A percentile compares a stretch with the other conserved stretches of the same genome.
Evolutionary conservation across 345 rosid genomes (phyloP).

Genomic region (rapeseed (Brassica napus)): Da-Ae NC_063446.1:31606501-31607000

Average conservation of each 20-base stretch:
- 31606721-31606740: conserved; percentile 63
- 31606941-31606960: not conserved
- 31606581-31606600: conserved; percentile 96
- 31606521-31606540: conserved; percentile 40
- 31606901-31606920: not conserved
- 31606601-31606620: conserved; percentile 74
- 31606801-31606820: conserved; percentile 78
- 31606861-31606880: conserved; percentile 69
- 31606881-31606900: not conserved
- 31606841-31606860: conserved; percentile 76
- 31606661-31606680: conserved; percentile 73
- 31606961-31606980: conserved; percentile 32
- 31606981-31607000: conserved; percentile 83
- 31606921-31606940: not conserved
- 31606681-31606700: conserved; percentile 73
- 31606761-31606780: conserved; percentile 58
- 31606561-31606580: conserved; percentile 78
- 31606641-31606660: conserved; percentile 91
- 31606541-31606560: conserved; percentile 76
- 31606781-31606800: conserved; percentile 49
- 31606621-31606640: conserved; percentile 74
- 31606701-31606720: conserved; percentile 68
- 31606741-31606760: conserved; percentile 51
- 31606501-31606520: not conserved
- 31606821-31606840: conserved; percentile 78